Base-by-base conservation (phyloP, 2,329 filamentous ascomycete species). In the Pseudocercospora pini-densiflorae region DNA sequence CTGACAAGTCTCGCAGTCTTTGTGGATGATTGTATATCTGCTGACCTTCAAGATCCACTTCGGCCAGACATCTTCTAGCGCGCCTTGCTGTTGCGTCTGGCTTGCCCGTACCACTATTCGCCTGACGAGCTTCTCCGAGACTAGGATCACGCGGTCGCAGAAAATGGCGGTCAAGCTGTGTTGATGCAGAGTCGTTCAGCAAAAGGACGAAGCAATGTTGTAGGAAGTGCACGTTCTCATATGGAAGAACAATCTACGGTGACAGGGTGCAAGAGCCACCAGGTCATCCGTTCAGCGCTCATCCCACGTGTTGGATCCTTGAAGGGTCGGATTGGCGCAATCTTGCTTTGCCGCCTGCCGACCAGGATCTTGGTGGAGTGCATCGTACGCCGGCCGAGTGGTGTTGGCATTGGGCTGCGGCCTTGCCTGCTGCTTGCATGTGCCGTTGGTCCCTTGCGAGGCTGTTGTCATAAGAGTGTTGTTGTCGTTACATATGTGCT, bases 291-390 rank as follows among this genome's bases (percentile, higher is more conserved):
- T 31, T 53, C 21, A 19, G 12, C 33, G 33, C 10, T 14, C 33
- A 36, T 40, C 14, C 36, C 40, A 19, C 40, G 40, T 19, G 40
- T 8, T 43, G 40, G 40, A 43, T 43, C 40, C 40, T n/a, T 27
- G 51, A 12, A 55, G 51, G 51, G 51, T 55, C 27, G 24, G 27
- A 29, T 54, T 54, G 51, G 51, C 51, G 51, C 24, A 54, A 54
- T 54, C 51, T 49, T 24, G 51, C 23, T 24, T 29, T 5, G 51
- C 24, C 51, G 51, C 24, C 51, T 2, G 24, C 51, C 19, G 24
- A 29, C 21, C 51, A 54, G 51, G 51, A 27, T 54, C 6, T 54
- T 24, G 24, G 51, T 54, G 51, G 51, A 24, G 51, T 24, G 51
- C 51, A 23, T 54, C 51, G 21, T 54, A 21, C 19, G 45, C 10